Evolutionary conservation across 2,329 filamentous ascomycete genomes (phyloP), one percentile per base, ranked within the genome.

Genomic region (Aureobasidium melanogenum): DNA sequence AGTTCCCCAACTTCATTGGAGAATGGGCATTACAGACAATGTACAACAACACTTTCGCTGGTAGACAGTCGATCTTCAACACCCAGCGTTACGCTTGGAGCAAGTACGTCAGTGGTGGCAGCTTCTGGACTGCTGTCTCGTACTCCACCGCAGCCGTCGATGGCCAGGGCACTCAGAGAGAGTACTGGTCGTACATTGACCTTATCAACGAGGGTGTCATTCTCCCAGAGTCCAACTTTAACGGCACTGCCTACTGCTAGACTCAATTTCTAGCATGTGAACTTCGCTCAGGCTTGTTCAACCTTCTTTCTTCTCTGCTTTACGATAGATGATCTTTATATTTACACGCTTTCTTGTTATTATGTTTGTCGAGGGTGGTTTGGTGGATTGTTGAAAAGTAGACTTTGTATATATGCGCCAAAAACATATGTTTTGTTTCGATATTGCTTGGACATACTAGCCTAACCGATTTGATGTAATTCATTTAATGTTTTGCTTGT

Each of bases 31-130:
- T 72, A 17, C 66, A 72, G 58, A 66, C 67, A 7, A 48, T 62
- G 50, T 66, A 67, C 48, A 70, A 74, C 59, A 75, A 75, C 63
- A 67, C 64, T 1, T 7, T 54, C 9, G 10, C 51, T 55, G 65
- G 64, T 19, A 61, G 71, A 1, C 67, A 67, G 54, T 68, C 63
- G 24, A 66, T 69, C 36, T 67, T 70, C 52, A 69, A 74, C 58
- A 72, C 71, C 0, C 68, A 71, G 58, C 43, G 69, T 2, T 73
- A 71, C 58, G 71, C 71, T 9, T 74, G 66, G 54, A 63, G 66
- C n/a, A 72, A 70, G 62, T 71, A 69, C 64, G 66, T 67, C 2
- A 63, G 67, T 19, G 73, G 72, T 7, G 67, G 71, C 62, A 51
- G 67, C 10, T 71, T 67, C 54, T 72, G 70, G 70, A 60, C 57